Base-by-base conservation (phyloP, 2,329 filamentous ascomycete genomes). In the Pyricularia grisea region DNA sequence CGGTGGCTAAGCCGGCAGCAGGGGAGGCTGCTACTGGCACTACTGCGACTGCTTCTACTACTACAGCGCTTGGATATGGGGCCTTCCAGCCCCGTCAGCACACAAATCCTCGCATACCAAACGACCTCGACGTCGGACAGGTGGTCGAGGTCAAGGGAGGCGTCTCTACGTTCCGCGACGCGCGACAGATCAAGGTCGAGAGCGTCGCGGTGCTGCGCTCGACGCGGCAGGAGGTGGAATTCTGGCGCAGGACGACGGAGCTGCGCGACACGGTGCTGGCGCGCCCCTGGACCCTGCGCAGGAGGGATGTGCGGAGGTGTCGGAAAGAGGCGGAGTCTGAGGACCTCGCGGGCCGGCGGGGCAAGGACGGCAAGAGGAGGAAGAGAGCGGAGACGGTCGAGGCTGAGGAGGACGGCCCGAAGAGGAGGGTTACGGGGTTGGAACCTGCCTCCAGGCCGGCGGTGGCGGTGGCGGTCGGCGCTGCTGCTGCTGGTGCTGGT, bases 131-230 rank as follows among this genome's bases (percentile, higher is more conserved):
- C 69, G 79, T 88, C 5, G 87, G 88, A 25, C 78, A 78, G 30
- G 79, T 89, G 3, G 78, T 89, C 17, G 85, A 89, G 68, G 76
- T 89, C 69, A 87, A 87, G 71, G 88, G 87, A 7, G 77, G 78
- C 1, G 72, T 89, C 20, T 78, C 75, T 5, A 74, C 77, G 0
- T 89, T 82, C 70, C 80, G 84, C 68, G 79, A 80, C 1, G 76
- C 81, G 69, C 82, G 77, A 72, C 85, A 88, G 74, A 78, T 90
- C 71, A 81, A 81, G 63, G 79, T 87, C 27, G 79, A 84, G 65
- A 86, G 84, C 73, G 77, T 87, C 69, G 74, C 75, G n/a, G 72
- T 79, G 0, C 69, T 90, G 4, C 75, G 74, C 28, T 81, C 82
- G 64, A 90, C 87, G 0, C 81, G 82, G 65, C 80, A 85, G 42